Evolutionary conservation across 169 alveolate species (phyloP).

Genomic region (Eimeria zaria): DNA sequence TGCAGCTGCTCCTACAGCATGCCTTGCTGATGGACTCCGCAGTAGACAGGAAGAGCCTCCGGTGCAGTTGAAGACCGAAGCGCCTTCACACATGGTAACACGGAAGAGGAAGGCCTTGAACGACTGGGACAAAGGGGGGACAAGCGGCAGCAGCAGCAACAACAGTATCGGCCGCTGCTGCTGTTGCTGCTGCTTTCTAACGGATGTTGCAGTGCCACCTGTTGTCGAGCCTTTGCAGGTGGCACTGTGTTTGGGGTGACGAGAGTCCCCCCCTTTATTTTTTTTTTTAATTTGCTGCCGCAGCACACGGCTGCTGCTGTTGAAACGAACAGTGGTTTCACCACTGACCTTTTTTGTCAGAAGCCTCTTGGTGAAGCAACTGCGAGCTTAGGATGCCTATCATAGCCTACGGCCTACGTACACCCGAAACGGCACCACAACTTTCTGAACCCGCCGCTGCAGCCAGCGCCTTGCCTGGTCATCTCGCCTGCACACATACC

Average conservation of each 20-base stretch:
- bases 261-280: neutral
- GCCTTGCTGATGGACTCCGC: neutral
- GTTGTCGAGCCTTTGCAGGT: conserved; percentile 46
- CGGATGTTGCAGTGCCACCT: neutral
- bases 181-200: conserved; percentile 43
- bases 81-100: neutral
- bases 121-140: neutral
- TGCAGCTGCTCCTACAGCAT: neutral
- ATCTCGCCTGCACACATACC: too few species aligned
- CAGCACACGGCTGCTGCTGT: neutral
- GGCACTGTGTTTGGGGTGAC: conserved; percentile 37
- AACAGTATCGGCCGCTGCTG: neutral
- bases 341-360: neutral
- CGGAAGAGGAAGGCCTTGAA: neutral
- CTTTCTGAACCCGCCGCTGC: too few species aligned
- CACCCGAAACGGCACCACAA: neutral
- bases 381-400: neutral
- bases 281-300: neutral
- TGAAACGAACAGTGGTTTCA: neutral
- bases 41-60: neutral
- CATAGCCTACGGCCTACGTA: neutral
- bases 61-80: conserved; percentile 1
- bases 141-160: neutral
- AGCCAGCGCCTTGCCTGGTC: too few species aligned
- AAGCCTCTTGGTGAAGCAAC: neutral